phyloP scores from a whole-genome alignment of 1,139 yeast genomes.

The Magnusiomyces paraingens region DNA sequence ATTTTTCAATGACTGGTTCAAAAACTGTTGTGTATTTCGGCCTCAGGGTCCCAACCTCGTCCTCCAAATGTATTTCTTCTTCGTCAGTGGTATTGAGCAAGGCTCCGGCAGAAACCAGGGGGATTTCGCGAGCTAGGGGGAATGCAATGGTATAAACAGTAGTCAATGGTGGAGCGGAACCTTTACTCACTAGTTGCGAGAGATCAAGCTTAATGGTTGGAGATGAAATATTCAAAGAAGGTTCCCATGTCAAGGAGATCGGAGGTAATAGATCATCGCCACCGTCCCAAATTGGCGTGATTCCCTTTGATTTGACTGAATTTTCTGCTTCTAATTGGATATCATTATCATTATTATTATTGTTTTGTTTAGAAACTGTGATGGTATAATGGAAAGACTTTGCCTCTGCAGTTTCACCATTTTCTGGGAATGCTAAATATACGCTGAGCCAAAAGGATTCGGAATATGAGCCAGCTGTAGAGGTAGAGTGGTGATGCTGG shows the following conservation, averaged over 20 bases:
- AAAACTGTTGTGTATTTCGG: not conserved
- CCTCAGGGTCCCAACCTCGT: not conserved
- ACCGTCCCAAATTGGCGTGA: not conserved
- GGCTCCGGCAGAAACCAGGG: not conserved
- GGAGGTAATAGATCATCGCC: not conserved
- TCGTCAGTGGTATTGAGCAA: not conserved
- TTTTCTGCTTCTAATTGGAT: not conserved
- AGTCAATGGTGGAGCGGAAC: not conserved
- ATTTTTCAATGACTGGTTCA: not conserved
- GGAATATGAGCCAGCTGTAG: not conserved
- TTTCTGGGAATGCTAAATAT: not conserved
- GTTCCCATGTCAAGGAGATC: not conserved
- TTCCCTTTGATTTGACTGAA: not conserved
- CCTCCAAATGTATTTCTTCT: not conserved
- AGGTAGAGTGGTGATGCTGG: too few species aligned
- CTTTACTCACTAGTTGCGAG: not conserved
- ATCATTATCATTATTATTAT: not conserved
- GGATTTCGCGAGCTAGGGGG: not conserved
- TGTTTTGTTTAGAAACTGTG: not conserved
- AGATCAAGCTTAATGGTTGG: not conserved
- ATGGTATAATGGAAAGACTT: not conserved
- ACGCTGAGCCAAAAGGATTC: constrained; percentile 4
- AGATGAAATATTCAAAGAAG: not conserved
- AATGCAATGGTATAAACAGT: not conserved
- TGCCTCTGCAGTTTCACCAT: not conserved